Conservation (phyloP, 2,329 filamentous ascomycete species). For the Tolypocladium paradoxum region DNA sequence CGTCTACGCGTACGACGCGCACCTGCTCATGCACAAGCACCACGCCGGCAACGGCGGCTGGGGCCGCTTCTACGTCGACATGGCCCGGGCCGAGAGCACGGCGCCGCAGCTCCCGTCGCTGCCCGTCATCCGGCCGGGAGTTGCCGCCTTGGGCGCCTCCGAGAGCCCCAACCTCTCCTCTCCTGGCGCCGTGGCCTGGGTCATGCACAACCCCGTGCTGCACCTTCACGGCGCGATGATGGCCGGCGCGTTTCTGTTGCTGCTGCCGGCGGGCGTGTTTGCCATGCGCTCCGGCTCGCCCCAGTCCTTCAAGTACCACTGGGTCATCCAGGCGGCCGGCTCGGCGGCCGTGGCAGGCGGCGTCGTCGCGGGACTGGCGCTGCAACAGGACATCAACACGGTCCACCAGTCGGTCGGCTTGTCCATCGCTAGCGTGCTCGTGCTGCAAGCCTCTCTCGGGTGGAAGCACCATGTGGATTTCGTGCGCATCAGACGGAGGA, state of each 20-base stretch:
- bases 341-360: slow-evolving; percentile 2
- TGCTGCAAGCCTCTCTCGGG: slow-evolving; percentile 5
- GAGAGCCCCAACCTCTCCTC: slow-evolving; percentile 2
- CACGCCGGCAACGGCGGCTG: slow-evolving; percentile 6
- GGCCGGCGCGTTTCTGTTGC: slow-evolving; percentile 5
- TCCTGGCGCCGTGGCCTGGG: not conserved
- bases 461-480: slow-evolving; percentile 11
- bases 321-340: slow-evolving; percentile 7
- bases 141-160: slow-evolving; percentile 4
- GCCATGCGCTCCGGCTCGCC: slow-evolving; percentile 7
- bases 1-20: slow-evolving; percentile 5
- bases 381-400: not conserved
- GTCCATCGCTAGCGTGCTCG: slow-evolving; percentile 2
- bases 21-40: slow-evolving; percentile 6
- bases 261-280: slow-evolving; percentile 8
- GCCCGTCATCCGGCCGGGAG: slow-evolving; percentile 2
- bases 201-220: slow-evolving; percentile 1
- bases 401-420: slow-evolving; percentile 8
- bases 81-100: slow-evolving; percentile 7
- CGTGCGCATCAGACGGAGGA: slow-evolving; percentile 8
- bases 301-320: slow-evolving; percentile 9
- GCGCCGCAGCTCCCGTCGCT: slow-evolving; percentile 2
- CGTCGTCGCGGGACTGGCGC: slow-evolving; percentile 1
- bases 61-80: slow-evolving; percentile 10
- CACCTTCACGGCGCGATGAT: slow-evolving; percentile 10